Percentiles rank a stretch among this genome's conserved stretches.
These are phyloP conservation scores for Rhamnella rubrinervis DNA, from an alignment of 331 rosid genomes.

Conservation along the genomic window DNA sequence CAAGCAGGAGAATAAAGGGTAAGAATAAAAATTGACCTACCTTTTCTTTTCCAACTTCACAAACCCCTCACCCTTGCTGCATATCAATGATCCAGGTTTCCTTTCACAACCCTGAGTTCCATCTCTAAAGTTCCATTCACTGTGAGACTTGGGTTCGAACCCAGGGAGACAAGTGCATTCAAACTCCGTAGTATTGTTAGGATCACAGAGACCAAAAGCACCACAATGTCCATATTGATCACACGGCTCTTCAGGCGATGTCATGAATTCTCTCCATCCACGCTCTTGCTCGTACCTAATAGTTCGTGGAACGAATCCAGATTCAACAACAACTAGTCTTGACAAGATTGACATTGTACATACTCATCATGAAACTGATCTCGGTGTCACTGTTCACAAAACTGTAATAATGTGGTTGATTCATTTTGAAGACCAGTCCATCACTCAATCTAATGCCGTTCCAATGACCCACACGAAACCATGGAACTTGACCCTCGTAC, in stretches of 20 bases:
- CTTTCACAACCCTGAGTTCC: slow-evolving; percentile 43
- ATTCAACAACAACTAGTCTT: background rate
- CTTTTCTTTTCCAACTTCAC: slow-evolving; percentile 18
- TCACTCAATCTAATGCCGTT: slow-evolving; percentile 18
- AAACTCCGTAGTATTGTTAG: background rate
- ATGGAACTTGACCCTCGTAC: background rate
- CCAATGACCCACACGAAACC: slow-evolving; percentile 41
- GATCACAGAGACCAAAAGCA: slow-evolving; percentile 35
- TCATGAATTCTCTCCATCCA: slow-evolving; percentile 29
- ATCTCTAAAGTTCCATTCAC: slow-evolving; percentile 38
- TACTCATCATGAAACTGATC: background rate
- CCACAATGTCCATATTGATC: slow-evolving; percentile 36
- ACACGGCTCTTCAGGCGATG: slow-evolving; percentile 16
- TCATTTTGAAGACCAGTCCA: background rate
- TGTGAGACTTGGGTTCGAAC: slow-evolving; percentile 30
- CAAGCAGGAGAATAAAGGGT: background rate
- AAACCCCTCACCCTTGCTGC: slow-evolving; percentile 51
- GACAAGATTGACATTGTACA: background rate
- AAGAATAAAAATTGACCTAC: slow-evolving; percentile 4
- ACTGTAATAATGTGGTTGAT: background rate
- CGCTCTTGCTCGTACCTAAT: slow-evolving; percentile 20
- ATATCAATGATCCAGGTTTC: slow-evolving; percentile 19
- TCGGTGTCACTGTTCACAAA: slow-evolving; percentile 17
- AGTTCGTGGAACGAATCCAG: slow-evolving; percentile 1
- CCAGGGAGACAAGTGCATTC: slow-evolving; percentile 45